These are phyloP conservation scores for Botryosphaeria dothidea DNA, from an alignment of 2,329 filamentous ascomycete genomes.

Conservation along the genomic window DNA sequence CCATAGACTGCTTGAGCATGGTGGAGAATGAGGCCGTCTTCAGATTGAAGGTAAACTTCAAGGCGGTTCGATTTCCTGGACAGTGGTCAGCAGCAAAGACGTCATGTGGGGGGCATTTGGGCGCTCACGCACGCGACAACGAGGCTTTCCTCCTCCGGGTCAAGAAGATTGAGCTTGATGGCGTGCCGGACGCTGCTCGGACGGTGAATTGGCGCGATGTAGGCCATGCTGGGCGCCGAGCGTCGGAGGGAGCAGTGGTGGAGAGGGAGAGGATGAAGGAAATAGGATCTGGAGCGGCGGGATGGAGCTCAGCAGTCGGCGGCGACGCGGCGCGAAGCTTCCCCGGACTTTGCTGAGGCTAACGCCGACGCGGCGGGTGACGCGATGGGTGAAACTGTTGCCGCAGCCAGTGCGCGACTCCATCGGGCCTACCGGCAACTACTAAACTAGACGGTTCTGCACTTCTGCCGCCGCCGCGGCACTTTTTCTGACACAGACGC, in stretches of 20 bases:
- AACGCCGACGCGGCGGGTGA: conserved; percentile 3
- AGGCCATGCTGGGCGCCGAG: conserved; percentile 67
- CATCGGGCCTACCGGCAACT: neutral
- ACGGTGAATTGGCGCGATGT: conserved; percentile 88
- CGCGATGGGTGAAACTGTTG: neutral
- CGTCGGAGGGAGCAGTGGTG: neutral
- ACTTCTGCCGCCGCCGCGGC: neutral
- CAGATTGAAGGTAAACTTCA: conserved; percentile 74
- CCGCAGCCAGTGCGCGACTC: neutral
- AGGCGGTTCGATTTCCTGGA: conserved; percentile 75
- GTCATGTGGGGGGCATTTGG: neutral
- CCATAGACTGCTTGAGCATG: conserved; percentile 78
- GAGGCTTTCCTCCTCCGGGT: conserved; percentile 74
- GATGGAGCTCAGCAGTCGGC: conserved; percentile 6
- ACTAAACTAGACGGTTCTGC: neutral
- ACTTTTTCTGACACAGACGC: conserved; percentile 14
- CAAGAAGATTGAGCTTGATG: conserved; percentile 74
- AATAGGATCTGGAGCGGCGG: neutral
- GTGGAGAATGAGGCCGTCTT: conserved; percentile 65
- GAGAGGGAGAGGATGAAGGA: neutral
- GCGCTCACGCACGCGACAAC: conserved; percentile 73
- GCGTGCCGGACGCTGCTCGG: conserved; percentile 91
- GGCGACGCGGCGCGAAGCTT: neutral
- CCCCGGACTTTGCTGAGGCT: conserved; percentile 14
- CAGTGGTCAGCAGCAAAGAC: conserved; percentile 22